Conservation (phyloP, 176 grass and related monocot species). For the Panicum miliaceum region DNA sequence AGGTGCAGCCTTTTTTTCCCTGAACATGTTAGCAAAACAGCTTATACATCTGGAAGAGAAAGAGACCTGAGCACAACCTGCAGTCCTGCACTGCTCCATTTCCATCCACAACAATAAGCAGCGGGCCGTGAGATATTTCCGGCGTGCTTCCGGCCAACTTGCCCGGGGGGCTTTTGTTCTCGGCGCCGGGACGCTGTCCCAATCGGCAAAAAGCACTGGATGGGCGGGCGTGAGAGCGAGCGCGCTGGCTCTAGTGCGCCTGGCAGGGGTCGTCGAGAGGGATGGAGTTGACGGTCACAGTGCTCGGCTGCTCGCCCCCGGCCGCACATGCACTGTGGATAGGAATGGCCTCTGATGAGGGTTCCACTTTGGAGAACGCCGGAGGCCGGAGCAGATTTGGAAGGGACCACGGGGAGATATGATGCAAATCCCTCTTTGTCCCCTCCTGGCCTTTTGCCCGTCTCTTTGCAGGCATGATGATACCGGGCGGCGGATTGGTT, state of each 20-base stretch:
- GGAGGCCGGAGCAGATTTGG: background rate
- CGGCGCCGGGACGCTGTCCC: constrained; percentile 4
- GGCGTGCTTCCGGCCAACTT: constrained; percentile 4
- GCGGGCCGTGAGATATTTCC: background rate
- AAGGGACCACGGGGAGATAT: constrained; percentile 35
- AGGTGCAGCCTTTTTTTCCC: background rate
- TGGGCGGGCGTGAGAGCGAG: constrained; percentile 29
- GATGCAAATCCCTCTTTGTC: background rate
- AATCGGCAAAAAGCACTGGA: constrained; percentile 40
- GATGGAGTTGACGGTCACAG: constrained; percentile 23
- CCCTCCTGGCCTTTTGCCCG: background rate
- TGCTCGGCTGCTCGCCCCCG: background rate
- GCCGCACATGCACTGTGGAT: constrained; percentile 22
- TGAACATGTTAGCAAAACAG: background rate
- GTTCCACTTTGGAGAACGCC: constrained; percentile 26
- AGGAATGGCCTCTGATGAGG: constrained; percentile 10
- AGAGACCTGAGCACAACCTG: background rate
- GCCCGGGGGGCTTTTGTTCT: background rate
- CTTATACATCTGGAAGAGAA: background rate
- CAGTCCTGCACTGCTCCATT: background rate
- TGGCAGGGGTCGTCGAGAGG: constrained; percentile 4
- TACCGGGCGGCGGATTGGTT: background rate
- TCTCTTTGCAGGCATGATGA: background rate
- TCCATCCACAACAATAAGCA: background rate
- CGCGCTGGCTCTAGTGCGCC: constrained; percentile 16